Base-by-base conservation (phyloP, 2,329 filamentous ascomycete genomes). In the Paraphoma chrysanthemicola region DNA sequence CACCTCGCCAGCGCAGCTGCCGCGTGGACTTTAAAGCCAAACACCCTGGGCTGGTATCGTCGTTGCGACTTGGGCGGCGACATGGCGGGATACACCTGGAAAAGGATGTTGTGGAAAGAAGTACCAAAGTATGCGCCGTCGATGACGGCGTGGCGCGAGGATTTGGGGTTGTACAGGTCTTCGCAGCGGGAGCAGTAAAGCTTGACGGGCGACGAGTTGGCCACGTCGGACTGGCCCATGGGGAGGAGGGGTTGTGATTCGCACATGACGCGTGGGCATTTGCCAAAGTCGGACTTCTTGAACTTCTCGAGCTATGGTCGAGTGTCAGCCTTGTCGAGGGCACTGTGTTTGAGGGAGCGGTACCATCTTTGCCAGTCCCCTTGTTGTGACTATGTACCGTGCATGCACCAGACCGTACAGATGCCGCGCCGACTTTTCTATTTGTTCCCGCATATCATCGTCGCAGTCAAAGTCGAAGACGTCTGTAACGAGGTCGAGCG, bases 401-500 rank as follows among this genome's bases (percentile, higher is more conserved):
- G 95, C 95, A 75, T 99, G 95, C 39, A 99, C 94, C 5, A 99
- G 84, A 47, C 95, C 95, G 76, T 99, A 99, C 1, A 99, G 85
- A 77, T 98, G 95, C 60, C 95, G 86, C 2, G 95, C 95, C 39
- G 93, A 96, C 80, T 97, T 98, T 80, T 99, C 95, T 63, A 99
- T 98, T 61, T 93, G 92, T 81, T 98, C 95, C 62, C 95, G 88
- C 88, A 98, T 96, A 70, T 98, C 94, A 78, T 99, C 95, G 76
- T 98, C 94, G 80, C 95, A 97, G 78, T 99, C 95, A 72, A 98
- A 89, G 74, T 99, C 95, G 79, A 99, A 99, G 47, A 98, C 94
- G 72, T 99, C 95, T 48, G 95, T 99, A 55, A 99, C 92, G 14
- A 99, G 87, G 75, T 99, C 95, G 44, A 99, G 86, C 14, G 95